Conservation (phyloP, 768 basidiomycete genomes). For the Hysterangium stoloniferum region DNA sequence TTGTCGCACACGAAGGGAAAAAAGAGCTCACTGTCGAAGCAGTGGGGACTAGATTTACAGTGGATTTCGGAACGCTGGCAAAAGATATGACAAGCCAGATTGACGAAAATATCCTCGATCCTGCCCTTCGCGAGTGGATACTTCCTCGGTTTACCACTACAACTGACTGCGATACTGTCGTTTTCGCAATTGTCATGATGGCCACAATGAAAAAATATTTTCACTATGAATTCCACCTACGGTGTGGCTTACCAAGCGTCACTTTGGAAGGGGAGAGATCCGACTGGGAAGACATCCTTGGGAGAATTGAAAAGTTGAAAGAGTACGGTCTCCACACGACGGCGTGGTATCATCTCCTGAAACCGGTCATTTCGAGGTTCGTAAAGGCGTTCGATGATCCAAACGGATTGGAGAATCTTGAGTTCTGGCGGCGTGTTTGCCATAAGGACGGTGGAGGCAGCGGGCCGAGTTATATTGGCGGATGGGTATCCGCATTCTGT, state of each 20-base stretch:
- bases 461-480: conserved; percentile 5
- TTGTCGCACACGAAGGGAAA: conserved; percentile 29
- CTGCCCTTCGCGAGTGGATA: conserved; percentile 31
- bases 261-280: conserved; percentile 34
- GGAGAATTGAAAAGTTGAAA: conserved; percentile 31
- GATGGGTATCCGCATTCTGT: conserved; percentile 15
- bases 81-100: conserved; percentile 11
- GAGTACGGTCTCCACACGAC: conserved; percentile 28
- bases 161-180: conserved; percentile 29
- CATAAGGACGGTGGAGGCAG: conserved; percentile 1
- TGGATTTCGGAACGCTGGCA: conserved; percentile 28
- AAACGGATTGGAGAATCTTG: conserved; percentile 9
- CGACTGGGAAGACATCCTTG: conserved; percentile 33
- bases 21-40: conserved; percentile 23
- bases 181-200: conserved; percentile 36
- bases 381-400: conserved; percentile 22
- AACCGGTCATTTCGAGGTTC: conserved; percentile 30
- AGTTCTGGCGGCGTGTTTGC: conserved; percentile 17
- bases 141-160: conserved; percentile 39
- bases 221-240: conserved; percentile 22
- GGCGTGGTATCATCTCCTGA: conserved; percentile 34
- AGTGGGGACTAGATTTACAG: conserved; percentile 15
- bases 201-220: conserved; percentile 36
- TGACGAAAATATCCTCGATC: conserved; percentile 13
- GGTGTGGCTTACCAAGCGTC: conserved; percentile 37